Evolutionary conservation across 306 rosid species (phyloP), one percentile per base, ranked within the genome.

Genomic region (Inga laurina): DNA sequence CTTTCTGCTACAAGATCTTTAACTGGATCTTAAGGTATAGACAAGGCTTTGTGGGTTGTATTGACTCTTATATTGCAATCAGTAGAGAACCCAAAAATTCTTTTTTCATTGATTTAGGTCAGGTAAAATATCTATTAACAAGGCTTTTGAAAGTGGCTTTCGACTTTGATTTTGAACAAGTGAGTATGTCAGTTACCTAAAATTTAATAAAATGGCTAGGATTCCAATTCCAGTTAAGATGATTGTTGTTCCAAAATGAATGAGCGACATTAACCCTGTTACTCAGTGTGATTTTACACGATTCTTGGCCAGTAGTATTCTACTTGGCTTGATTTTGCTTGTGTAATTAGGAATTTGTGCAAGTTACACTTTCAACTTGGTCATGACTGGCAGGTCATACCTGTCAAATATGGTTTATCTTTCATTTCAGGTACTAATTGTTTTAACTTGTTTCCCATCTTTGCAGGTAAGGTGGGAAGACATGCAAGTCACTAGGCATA

Each of bases 381-480:
- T 81, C 71, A 61, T 72, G 30, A 16, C 19, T 11, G 16, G 56
- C 72, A n/a, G 46, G 18, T 78, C 34, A 22, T 48, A 3, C 10
- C 15, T 15, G 5, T 32, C 46, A n/a, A n/a, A 39, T 9, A 11
- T 21, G 21, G 2, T 22, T 21, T 7, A 21, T 49, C 27, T 56
- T 54, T 7, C 16, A 11, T 41, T 43, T 32, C n/a, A 9, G 22
- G 46, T 9, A 10, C 10, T 43, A 74, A 37, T 68, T 14, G 52
- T 37, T 62, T 32, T 79, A 75, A 66, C 27, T 9, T 30, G 62
- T 68, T 61, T 74, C 39, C 54, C 70, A 32, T 57, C 52, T 18
- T 75, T 82, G 79, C 88, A 97, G 99, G 98, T 94, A 24, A 90
- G 99, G 93, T 97, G 99, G 99, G 99, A 97, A 82, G 95, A 91